phyloP scores from a whole-genome alignment of 768 basidiomycete genomes.

The Termitomyces sp. region DNA sequence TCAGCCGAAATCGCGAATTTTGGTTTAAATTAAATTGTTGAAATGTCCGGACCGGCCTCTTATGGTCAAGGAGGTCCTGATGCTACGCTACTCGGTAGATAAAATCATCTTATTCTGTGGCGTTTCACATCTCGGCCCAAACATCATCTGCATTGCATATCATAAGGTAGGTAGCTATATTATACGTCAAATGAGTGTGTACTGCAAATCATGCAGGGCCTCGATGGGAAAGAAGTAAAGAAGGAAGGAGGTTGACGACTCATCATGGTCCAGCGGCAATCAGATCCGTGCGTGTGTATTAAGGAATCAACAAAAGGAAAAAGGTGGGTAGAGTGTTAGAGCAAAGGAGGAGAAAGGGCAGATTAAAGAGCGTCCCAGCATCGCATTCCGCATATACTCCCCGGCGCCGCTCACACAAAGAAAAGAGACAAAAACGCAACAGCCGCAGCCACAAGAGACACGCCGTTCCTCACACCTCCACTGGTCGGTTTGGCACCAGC shows the following conservation, averaged over 20 bases:
- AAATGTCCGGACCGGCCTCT: too few relatives aligned
- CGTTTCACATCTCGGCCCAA: too few relatives aligned
- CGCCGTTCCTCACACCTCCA: background rate
- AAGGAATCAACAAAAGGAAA: background rate
- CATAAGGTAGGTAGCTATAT: background rate
- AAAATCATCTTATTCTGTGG: too few relatives aligned
- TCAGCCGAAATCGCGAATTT: too few relatives aligned
- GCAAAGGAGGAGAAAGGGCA: background rate
- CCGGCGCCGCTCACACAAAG: background rate
- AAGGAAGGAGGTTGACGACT: too few relatives aligned
- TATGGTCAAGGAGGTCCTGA: too few relatives aligned
- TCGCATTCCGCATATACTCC: background rate
- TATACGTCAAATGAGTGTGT: background rate
- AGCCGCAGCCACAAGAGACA: background rate
- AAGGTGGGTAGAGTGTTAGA: background rate
- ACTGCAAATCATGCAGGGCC: background rate
- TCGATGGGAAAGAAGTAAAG: background rate
- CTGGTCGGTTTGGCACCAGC: background rate
- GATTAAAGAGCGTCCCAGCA: background rate
- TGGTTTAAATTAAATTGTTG: too few relatives aligned
- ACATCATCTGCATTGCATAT: background rate
- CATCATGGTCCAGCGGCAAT: background rate
- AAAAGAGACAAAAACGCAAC: background rate
- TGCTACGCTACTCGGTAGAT: too few relatives aligned
- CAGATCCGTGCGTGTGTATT: background rate